These are phyloP conservation scores for Solanum rostratum DNA, from an alignment of 257 asterid species.

Conservation along the genomic window DNA sequence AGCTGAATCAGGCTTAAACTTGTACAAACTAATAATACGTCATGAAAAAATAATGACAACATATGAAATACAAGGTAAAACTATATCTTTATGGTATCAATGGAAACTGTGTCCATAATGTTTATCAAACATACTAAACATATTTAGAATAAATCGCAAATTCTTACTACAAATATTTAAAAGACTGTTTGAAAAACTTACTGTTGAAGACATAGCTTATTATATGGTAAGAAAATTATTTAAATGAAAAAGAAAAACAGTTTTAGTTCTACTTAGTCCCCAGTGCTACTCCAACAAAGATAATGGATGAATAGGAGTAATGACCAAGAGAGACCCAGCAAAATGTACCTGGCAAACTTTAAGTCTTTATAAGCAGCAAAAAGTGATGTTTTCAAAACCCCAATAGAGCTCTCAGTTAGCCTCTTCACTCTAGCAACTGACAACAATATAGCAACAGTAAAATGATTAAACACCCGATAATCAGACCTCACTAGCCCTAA, in stretches of 20 bases:
- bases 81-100: background rate
- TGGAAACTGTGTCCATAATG: background rate
- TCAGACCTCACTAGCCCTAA: conserved; percentile 57
- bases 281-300: background rate
- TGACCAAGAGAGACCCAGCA: background rate
- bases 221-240: background rate
- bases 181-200: background rate
- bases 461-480: conserved; percentile 65
- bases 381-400: conserved; percentile 50
- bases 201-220: background rate
- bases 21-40: background rate
- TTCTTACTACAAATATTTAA: background rate
- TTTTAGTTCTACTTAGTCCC: background rate
- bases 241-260: background rate
- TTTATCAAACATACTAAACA: background rate
- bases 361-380: conserved; percentile 62
- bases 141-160: background rate
- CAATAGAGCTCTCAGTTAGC: conserved; percentile 53
- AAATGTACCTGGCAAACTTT: conserved; percentile 47
- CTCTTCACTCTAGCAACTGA: conserved; percentile 77
- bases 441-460: conserved; percentile 57
- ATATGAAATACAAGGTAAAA: background rate
- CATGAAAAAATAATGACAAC: background rate
- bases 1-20: background rate
- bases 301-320: background rate